Evolutionary conservation across 768 basidiomycete genomes (phyloP), one percentile per base, ranked within the genome.

Genomic region (Trametes coccinea): DNA sequence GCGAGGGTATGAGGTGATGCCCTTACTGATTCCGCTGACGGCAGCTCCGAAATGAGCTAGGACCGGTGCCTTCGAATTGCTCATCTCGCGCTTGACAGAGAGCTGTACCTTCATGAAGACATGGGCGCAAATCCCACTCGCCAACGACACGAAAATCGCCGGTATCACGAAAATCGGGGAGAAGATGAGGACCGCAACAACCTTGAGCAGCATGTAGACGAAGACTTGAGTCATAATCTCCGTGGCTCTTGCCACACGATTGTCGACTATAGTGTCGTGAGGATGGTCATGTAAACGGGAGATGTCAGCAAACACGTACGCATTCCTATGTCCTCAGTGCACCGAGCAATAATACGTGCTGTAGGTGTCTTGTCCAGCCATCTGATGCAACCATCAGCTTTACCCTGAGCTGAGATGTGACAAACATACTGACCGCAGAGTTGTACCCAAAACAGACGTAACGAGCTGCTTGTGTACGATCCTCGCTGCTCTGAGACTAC

Each of bases 101-200:
- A 84, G 74, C 63, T 86, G 84, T 3, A 81, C 81, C 58, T 76
- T 77, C 69, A 85, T 84, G 69, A 83, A 85, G 5, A 83, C 66
- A 40, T 79, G 75, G 13, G 82, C 83, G 22, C 77, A 65, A 58
- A 75, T 65, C 22, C 59, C 73, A 5, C 82, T 82, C 2, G 79
- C 9, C 11, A 75, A 52, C 9, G 70, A 67, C 7, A 81, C 66
- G 3, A 71, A 10, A 10, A 74, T 43, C 4, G 76, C 79, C 0
- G 80, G 79, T 0, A 78, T 22, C 31, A 76, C 53, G 68, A 82
- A 82, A 3, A 74, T 53, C 0, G 80, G 80, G 0, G 75, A 76
- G 39, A 79, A 61, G 16, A 74, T 53, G 27, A 79, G 64, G 33
- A 82, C 72, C 0, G 78, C 76, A 7, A 60, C 60, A 16, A 81